Evolutionary conservation across 2,329 filamentous ascomycete genomes (phyloP).

Genomic region (Colletotrichum sp.): DNA sequence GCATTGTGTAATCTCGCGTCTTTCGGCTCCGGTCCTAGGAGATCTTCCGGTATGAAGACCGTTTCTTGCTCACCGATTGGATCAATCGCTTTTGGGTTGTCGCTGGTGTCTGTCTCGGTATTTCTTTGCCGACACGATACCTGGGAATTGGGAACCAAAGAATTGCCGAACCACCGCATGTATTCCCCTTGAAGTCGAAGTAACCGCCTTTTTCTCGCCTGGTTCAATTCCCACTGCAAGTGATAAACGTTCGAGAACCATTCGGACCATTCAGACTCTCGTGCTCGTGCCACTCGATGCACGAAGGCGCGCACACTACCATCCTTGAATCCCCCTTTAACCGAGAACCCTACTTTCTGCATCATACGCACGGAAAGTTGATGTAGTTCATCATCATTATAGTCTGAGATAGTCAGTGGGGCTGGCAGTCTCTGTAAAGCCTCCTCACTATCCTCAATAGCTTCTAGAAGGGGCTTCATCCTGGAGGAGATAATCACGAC

Average conservation of each 20-base stretch:
- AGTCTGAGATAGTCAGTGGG: background rate
- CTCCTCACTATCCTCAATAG: background rate
- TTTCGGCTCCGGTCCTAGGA: conserved; percentile 63
- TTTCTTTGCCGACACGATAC: background rate
- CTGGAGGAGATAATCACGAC: background rate
- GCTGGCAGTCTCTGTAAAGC: background rate
- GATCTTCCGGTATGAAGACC: conserved; percentile 56
- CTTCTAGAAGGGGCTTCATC: background rate
- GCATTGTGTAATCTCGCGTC: conserved; percentile 45
- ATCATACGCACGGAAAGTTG: background rate
- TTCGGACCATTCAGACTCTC: background rate
- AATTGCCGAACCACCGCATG: background rate
- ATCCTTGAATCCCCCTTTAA: background rate
- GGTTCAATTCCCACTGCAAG: background rate
- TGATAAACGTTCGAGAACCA: background rate
- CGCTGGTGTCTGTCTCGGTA: conserved; percentile 41
- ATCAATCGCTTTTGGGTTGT: conserved; percentile 31
- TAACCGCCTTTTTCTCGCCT: background rate
- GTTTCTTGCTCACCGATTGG: background rate
- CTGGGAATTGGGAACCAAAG: background rate
- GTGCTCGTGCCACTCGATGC: background rate
- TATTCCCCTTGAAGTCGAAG: background rate
- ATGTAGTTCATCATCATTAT: background rate
- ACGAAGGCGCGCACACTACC: background rate
- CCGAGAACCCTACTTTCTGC: background rate